Evolutionary conservation across 208 protist species (phyloP).

Genomic region (Wallacemonas sp.): DNA sequence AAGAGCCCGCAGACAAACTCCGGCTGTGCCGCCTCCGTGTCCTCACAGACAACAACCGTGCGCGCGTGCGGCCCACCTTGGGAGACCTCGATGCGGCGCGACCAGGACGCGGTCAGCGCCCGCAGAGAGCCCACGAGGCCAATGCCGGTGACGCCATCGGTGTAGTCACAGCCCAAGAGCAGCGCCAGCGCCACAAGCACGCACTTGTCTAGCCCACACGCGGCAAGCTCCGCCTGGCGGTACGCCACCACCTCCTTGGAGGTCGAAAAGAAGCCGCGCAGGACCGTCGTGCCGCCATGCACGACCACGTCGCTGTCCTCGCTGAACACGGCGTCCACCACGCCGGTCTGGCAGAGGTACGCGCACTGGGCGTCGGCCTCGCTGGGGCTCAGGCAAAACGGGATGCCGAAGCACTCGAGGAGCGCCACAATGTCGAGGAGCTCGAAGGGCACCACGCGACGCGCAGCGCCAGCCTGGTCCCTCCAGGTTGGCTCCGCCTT

Average conservation of each 20-base stretch:
- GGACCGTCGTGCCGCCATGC: slow-evolving; percentile 92
- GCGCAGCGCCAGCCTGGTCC: not conserved
- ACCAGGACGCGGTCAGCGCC: slow-evolving; percentile 61
- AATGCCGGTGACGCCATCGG: slow-evolving; percentile 89
- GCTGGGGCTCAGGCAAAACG: slow-evolving; percentile 84
- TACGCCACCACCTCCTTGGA: slow-evolving; percentile 72
- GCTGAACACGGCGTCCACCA: slow-evolving; percentile 95
- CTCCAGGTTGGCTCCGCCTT: not conserved
- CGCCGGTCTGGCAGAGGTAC: slow-evolving; percentile 60
- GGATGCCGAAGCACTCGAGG: slow-evolving; percentile 82
- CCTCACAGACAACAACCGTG: not conserved
- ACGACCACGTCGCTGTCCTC: slow-evolving; percentile 97
- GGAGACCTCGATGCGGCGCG: not conserved
- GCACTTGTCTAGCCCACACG: slow-evolving; percentile 77
- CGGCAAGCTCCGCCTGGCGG: slow-evolving; percentile 48
- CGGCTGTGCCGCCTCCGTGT: slow-evolving; percentile 16
- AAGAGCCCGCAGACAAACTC: slow-evolving; percentile 36
- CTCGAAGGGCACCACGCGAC: slow-evolving; percentile 54
- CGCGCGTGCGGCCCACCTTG: not conserved
- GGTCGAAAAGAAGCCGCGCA: slow-evolving; percentile 91
- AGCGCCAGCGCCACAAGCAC: slow-evolving; percentile 90
- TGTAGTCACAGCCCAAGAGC: slow-evolving; percentile 96
- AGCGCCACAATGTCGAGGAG: slow-evolving; percentile 77
- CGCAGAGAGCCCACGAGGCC: slow-evolving; percentile 70
- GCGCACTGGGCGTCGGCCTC: slow-evolving; percentile 96